These are phyloP conservation scores for Penicillium dipodomyicola DNA, from an alignment of 495 filamentous ascomycete genomes.

Conservation along the genomic window DNA sequence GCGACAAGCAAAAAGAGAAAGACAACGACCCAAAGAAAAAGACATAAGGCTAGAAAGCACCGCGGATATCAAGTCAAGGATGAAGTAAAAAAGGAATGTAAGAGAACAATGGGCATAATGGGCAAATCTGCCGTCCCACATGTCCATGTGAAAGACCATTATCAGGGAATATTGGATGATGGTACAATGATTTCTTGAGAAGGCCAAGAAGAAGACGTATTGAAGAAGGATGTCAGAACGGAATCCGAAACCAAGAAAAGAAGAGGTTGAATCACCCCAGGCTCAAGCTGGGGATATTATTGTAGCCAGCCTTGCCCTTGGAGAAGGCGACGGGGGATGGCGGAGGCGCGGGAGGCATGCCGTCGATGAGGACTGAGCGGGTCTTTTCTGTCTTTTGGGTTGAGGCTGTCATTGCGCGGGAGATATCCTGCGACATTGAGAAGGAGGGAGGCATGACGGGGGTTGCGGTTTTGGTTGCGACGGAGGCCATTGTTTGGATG, in stretches of 20 bases:
- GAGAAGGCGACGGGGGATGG: slow-evolving; percentile 47
- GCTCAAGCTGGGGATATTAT: slow-evolving; percentile 23
- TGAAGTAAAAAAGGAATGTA: background rate
- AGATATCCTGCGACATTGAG: slow-evolving; percentile 43
- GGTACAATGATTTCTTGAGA: slow-evolving; percentile 1
- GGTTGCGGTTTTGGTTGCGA: slow-evolving; percentile 21
- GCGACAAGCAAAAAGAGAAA: slow-evolving; percentile 1
- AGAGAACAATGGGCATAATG: background rate
- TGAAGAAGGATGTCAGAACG: background rate
- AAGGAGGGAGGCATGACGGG: slow-evolving; percentile 26
- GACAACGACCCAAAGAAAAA: background rate
- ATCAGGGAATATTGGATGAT: background rate
- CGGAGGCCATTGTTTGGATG: slow-evolving; percentile 23
- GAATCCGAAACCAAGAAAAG: background rate
- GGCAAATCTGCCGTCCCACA: background rate
- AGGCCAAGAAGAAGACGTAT: background rate
- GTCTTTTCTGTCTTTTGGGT: slow-evolving; percentile 22
- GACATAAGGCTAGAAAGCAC: slow-evolving; percentile 2
- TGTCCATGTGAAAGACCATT: background rate
- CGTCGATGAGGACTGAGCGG: slow-evolving; percentile 32
- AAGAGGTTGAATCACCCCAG: slow-evolving; percentile 18
- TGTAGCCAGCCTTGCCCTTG: slow-evolving; percentile 15
- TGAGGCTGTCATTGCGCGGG: slow-evolving; percentile 36
- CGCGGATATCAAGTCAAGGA: background rate
- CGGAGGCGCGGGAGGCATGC: slow-evolving; percentile 46